phyloP scores from a whole-genome alignment of 768 basidiomycete species.

The Psilocybe cubensis region DNA sequence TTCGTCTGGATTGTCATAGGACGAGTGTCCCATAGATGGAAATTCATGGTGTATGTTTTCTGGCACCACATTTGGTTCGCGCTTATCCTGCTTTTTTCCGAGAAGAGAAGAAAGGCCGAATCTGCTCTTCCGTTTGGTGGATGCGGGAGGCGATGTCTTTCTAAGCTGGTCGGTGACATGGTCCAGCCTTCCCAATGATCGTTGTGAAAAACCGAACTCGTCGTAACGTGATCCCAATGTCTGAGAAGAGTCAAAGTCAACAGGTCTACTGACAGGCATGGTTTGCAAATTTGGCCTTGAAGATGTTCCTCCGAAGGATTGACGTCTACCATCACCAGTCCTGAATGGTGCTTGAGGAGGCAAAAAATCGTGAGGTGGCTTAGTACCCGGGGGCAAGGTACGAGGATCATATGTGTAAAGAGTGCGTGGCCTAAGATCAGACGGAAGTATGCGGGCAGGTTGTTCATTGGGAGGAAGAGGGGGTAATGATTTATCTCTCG shows the following conservation, averaged over 20 bases:
- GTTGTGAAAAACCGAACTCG: slow-evolving; percentile 73
- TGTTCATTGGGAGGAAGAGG: slow-evolving; percentile 71
- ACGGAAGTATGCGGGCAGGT: slow-evolving; percentile 39
- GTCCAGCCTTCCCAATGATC: slow-evolving; percentile 55
- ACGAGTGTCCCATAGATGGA: slow-evolving; percentile 48
- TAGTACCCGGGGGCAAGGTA: slow-evolving; percentile 47
- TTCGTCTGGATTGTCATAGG: slow-evolving; percentile 55
- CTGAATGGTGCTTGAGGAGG: slow-evolving; percentile 72
- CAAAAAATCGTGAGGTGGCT: slow-evolving; percentile 51
- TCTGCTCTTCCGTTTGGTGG: slow-evolving; percentile 70
- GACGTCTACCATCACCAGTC: slow-evolving; percentile 58
- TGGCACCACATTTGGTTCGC: slow-evolving; percentile 36
- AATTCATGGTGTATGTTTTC: slow-evolving; percentile 47
- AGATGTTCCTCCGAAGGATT: slow-evolving; percentile 75
- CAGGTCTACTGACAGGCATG: slow-evolving; percentile 40
- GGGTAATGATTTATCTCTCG: slow-evolving; percentile 76
- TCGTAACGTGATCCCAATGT: slow-evolving; percentile 54
- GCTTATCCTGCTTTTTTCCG: slow-evolving; percentile 51
- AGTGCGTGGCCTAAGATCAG: slow-evolving; percentile 64
- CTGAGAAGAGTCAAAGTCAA: slow-evolving; percentile 39
- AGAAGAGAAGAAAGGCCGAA: slow-evolving; percentile 72
- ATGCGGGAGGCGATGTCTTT: slow-evolving; percentile 33
- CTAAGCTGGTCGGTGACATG: slow-evolving; percentile 32
- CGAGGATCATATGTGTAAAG: slow-evolving; percentile 65
- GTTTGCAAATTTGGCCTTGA: slow-evolving; percentile 63